Conservation (phyloP, 306 rosid genomes). For the Castanopsis chinensis region DNA sequence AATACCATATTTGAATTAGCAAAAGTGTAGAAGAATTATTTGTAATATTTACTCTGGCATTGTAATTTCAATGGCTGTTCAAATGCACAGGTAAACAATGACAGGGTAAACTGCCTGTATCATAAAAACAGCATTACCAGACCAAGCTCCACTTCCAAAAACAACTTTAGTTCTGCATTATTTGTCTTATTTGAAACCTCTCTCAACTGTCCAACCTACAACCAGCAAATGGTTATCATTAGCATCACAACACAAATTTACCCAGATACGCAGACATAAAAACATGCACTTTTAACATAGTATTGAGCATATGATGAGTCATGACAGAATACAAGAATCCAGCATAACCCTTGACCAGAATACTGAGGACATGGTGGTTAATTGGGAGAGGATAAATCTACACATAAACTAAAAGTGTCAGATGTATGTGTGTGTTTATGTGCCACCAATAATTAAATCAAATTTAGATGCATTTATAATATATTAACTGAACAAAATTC, state of each 20-base stretch:
- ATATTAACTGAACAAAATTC: not conserved
- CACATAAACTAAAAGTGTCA: not conserved
- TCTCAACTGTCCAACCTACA: conserved; percentile 83
- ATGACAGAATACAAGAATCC: not conserved
- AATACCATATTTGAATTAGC: conserved; percentile 12
- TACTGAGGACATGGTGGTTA: not conserved
- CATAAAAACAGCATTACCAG: conserved; percentile 46
- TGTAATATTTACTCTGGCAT: not conserved
- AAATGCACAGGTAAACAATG: conserved; percentile 17
- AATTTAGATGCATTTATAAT: not conserved
- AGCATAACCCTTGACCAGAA: not conserved
- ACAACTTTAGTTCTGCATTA: conserved; percentile 72
- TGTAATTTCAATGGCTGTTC: not conserved
- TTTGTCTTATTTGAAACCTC: conserved; percentile 66
- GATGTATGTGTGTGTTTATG: not conserved
- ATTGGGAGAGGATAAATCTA: not conserved
- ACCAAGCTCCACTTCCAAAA: conserved; percentile 78
- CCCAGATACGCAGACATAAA: not conserved
- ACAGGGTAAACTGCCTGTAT: conserved; percentile 12
- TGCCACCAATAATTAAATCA: not conserved
- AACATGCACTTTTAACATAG: no score
- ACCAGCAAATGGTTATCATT: conserved; percentile 9
- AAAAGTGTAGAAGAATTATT: not conserved
- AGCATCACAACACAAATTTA: not conserved
- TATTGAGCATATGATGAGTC: not conserved